Evolutionary conservation across 495 filamentous ascomycete species (phyloP), one percentile per base, ranked within the genome.

Genomic region (Lichina pygmaea): DNA sequence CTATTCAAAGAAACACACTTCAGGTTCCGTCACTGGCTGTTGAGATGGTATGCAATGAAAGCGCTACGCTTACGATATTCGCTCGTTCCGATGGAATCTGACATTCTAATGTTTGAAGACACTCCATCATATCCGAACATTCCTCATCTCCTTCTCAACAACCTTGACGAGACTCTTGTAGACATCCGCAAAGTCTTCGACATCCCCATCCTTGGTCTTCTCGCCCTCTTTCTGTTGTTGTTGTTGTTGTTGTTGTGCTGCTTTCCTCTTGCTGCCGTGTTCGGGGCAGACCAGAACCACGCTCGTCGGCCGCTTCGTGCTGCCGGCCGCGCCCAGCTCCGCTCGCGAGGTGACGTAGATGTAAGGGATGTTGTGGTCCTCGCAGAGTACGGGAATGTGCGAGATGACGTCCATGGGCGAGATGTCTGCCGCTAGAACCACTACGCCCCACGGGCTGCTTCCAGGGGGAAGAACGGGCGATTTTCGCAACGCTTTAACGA

Each of bases 381-480:
- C 89, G 70, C 91, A 95, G 41, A 95, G 75, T 12, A 95, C 78
- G 45, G 89, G 89, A 52, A 99, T 79, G 62, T 95, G 89, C 43
- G 81, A 86, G 63, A 95, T 93, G 53, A 94, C 85, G 57, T 94
- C 86, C 78, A 85, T 81, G 48, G 89, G 89, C 17, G 79, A 89
- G 67, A 95, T 94, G 58, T 99, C 89, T 46, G 81, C 89, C 33
- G 91, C 89, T 45, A 99, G 77, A 58, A 99, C 66, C 52, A 91
- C 81, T 52, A 99, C 68, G 52, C 74, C 82, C 44, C 68, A 66
- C 48, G 74, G 62, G 52, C 16, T 66, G 65, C 24, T 60, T 44
- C 71, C 67, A 49, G 68, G 62, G 33, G 61, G 60, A 46, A 62
- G 58, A 42, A 72, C 60, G 46, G 81, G 69, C 6, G 79, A 80